These are phyloP conservation scores for Plasmodium gonderi DNA, from an alignment of 169 alveolate genomes.

Conservation along the genomic window DNA sequence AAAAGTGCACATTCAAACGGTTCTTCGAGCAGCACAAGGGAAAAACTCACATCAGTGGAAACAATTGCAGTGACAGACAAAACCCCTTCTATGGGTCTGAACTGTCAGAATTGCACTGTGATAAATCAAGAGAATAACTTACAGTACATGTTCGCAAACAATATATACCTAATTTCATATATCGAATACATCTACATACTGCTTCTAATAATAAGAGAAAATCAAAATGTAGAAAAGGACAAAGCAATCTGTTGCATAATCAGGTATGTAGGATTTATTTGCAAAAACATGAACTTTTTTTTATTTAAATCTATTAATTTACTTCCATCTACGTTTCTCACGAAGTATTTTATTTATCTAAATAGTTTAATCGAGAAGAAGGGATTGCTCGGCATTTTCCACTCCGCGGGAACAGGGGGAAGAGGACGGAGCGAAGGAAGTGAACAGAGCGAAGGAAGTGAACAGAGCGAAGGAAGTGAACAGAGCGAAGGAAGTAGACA, in stretches of 20 bases:
- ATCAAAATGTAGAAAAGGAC: slow-evolving; percentile 56
- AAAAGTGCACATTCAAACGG: neutral
- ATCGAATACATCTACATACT: slow-evolving; percentile 68
- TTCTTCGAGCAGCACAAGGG: neutral
- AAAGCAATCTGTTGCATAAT: slow-evolving; percentile 64
- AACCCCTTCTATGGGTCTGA: neutral
- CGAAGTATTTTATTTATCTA: slow-evolving; percentile 48
- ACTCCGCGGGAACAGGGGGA: neutral
- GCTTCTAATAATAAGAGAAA: slow-evolving; percentile 46
- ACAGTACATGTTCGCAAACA: neutral
- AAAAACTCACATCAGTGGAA: too few relatives aligned
- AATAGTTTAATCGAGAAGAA: slow-evolving; percentile 32
- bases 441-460: too few relatives aligned
- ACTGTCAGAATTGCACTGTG: neutral
- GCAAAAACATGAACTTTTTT: slow-evolving; percentile 72
- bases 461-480: too few relatives aligned
- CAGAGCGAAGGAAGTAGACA: too few relatives aligned
- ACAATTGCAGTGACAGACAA: too few relatives aligned
- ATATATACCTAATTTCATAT: slow-evolving; percentile 39
- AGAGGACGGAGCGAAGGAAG: neutral
- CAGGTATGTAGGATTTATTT: slow-evolving; percentile 67
- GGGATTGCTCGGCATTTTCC: neutral
- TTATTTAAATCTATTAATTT: slow-evolving; percentile 50
- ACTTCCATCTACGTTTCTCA: slow-evolving; percentile 42
- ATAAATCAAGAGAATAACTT: neutral